A percentile compares a stretch with the other conserved stretches of the same genome.
Evolutionary conservation across 129 eudicot genomes (phyloP).

Genomic region (Pseudognaphalium luteoalbum): DNA sequence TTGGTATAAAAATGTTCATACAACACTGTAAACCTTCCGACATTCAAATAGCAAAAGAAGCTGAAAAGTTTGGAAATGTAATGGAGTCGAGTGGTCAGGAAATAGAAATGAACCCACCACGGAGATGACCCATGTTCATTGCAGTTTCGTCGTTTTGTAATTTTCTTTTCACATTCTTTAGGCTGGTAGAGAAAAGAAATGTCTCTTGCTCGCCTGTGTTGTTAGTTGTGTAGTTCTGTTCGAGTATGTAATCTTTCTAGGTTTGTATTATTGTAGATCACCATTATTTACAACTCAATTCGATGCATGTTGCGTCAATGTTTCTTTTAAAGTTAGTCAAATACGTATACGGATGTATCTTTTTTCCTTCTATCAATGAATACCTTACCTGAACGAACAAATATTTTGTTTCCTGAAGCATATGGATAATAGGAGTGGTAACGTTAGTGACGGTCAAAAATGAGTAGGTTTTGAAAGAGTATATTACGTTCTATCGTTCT

Average conservation of each 20-base stretch:
- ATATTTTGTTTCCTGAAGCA: not conserved
- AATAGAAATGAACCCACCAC: constrained; percentile 67
- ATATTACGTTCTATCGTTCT: no score
- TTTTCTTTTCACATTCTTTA: constrained; percentile 39
- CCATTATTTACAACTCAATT: constrained; percentile 29
- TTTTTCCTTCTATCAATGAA: constrained; percentile 14
- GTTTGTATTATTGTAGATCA: constrained; percentile 39
- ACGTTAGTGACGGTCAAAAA: not conserved
- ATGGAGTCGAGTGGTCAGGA: constrained; percentile 45
- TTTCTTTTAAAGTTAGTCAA: constrained; percentile 23
- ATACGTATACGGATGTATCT: constrained; percentile 23
- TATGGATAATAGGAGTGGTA: not conserved
- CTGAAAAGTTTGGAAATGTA: constrained; percentile 63
- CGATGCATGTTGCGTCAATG: constrained; percentile 32
- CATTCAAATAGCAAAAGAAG: constrained; percentile 87
- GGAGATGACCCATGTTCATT: constrained; percentile 36
- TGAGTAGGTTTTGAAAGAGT: not conserved
- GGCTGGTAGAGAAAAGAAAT: constrained; percentile 37
- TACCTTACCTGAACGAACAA: not conserved
- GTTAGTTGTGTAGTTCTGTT: constrained; percentile 30
- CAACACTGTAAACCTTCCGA: constrained; percentile 70
- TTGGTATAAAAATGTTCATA: constrained; percentile 52
- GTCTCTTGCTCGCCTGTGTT: constrained; percentile 33
- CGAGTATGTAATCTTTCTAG: constrained; percentile 29
- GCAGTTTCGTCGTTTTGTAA: constrained; percentile 17